Conservation (phyloP, 495 filamentous ascomycete species). For the Penicillium roqueforti region DNA sequence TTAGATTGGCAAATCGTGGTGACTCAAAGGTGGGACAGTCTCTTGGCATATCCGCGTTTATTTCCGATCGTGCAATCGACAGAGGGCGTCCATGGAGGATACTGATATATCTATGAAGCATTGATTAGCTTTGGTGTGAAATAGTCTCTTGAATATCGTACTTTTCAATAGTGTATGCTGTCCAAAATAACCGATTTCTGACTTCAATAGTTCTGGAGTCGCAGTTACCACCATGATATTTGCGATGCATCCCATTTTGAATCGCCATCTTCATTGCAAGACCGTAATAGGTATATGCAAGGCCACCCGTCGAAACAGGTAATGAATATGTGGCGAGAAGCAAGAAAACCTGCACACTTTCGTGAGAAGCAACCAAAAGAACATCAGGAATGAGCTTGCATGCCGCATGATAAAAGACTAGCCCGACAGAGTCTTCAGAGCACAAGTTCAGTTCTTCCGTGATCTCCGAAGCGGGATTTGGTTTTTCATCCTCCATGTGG, state of each 20-base stretch:
- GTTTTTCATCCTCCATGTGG: constrained; percentile 41
- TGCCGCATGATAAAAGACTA: constrained; percentile 45
- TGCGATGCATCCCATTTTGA: constrained; percentile 50
- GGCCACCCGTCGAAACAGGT: constrained; percentile 42
- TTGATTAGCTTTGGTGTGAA: neutral
- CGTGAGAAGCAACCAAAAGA: constrained; percentile 42
- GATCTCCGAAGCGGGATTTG: constrained; percentile 16
- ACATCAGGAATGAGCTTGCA: constrained; percentile 46
- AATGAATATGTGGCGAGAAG: constrained; percentile 44
- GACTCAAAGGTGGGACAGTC: constrained; percentile 31
- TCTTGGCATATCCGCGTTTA: constrained; percentile 41
- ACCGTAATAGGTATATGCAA: constrained; percentile 47
- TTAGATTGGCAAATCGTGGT: constrained; percentile 40
- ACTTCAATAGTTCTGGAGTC: constrained; percentile 36
- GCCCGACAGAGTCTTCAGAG: constrained; percentile 46
- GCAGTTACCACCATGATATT: constrained; percentile 35
- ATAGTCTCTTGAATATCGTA: constrained; percentile 5
- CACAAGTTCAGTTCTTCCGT: constrained; percentile 31
- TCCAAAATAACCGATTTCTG: constrained; percentile 47
- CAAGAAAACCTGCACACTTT: constrained; percentile 47
- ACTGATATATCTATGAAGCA: constrained; percentile 22
- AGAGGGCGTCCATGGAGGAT: constrained; percentile 44
- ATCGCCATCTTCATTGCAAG: constrained; percentile 47
- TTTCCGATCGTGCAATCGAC: constrained; percentile 37
- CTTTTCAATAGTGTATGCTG: constrained; percentile 45